Percentiles rank a stretch among this genome's conserved stretches.
These are phyloP conservation scores for Mycena sp. DNA, from an alignment of 1,284 basidiomycete genomes.

Conservation along the genomic window DNA sequence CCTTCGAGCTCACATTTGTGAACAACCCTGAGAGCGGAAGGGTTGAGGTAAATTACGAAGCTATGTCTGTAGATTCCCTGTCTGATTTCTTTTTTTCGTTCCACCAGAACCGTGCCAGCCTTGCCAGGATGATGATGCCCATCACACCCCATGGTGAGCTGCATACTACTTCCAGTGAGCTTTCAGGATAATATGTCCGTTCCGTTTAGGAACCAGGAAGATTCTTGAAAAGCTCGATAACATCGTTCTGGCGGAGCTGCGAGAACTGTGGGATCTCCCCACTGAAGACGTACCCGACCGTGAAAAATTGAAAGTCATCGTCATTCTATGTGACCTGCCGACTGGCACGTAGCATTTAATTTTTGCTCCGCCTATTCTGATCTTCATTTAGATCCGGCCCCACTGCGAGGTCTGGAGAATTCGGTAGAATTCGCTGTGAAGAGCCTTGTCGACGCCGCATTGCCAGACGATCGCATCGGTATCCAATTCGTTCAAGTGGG, in stretches of 20 bases:
- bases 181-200: background rate
- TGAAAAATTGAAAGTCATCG: background rate
- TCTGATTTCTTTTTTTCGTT: background rate
- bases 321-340: background rate
- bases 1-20: background rate
- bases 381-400: background rate
- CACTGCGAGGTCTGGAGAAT: background rate
- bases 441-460: background rate
- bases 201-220: background rate
- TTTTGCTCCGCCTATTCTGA: background rate
- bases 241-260: background rate
- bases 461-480: background rate
- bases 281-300: background rate
- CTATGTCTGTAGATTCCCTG: background rate
- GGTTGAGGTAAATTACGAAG: background rate
- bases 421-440: background rate
- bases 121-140: background rate
- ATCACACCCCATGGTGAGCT: background rate
- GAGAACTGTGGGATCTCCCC: background rate
- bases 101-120: background rate
- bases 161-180: background rate
- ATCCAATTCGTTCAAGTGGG: background rate
- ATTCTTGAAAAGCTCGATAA: background rate
- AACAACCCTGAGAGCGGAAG: background rate
- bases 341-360: background rate